Evolutionary conservation across 805 yeast genomes (phyloP), one percentile per base, ranked within the genome.

Genomic region (Lachancea fermentati): DNA sequence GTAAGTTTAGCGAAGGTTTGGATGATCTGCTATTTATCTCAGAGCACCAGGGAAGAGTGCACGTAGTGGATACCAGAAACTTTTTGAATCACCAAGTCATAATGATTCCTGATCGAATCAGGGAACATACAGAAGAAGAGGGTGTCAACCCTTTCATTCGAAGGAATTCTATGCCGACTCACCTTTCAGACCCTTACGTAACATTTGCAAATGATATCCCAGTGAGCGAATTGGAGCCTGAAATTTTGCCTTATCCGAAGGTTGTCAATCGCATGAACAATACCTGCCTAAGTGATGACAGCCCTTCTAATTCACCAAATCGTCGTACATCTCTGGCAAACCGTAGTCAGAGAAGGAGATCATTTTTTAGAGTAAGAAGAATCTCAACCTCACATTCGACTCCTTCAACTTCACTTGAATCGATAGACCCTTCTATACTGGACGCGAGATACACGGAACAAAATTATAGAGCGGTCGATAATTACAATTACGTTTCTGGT

Each of bases 11-110:
- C 17, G 68, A 72, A 28, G 81, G 85, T 3, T 67, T 82, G 12
- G 89, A 82, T 51, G 96, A 89, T 60, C 61, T 87, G 44, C 65
- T 89, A 42, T 75, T 84, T 39, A 70, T 89, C 2, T 74, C 83
- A 39, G 97, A 89, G 58, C 96, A 89, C 51, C 82, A 79, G 39
- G 94, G 95, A 0, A 71, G 95, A 39, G 84, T 89, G 3, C 97
- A 89, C 62, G 68, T 88, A 42, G 68, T 89, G 19, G 96, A 89
- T 58, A 72, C 87, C 18, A 73, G 95, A 46, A 76, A 83, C 52
- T 75, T 78, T 48, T 67, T 72, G 43, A 79, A 83, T 50, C 91
- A 85, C 55, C 91, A 84, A 58, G 87, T 88, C 28, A 69, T 87
- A 2, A 66, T 82, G 43, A 66, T 83, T 11, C 93, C 93, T 0